Evolutionary conservation across 345 rosid species (phyloP).

Genomic region (Aurinia saxatilis): DNA sequence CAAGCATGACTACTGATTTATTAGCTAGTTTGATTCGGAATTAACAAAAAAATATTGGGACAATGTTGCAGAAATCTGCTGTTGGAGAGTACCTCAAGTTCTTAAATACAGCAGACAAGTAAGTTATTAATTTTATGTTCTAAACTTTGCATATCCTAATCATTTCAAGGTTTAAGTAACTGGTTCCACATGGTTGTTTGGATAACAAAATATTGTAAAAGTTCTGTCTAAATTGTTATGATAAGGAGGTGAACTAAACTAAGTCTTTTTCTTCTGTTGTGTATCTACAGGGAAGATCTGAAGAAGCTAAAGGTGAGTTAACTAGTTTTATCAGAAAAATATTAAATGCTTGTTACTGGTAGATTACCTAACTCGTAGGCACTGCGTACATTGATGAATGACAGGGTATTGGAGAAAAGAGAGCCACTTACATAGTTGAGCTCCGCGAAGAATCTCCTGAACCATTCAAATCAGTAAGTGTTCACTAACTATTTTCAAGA

Average conservation of each 20-base stretch:
- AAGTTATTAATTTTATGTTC: conserved; percentile 19
- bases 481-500: not conserved
- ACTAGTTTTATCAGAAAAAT: not conserved
- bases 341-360: not conserved
- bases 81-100: conserved; percentile 56
- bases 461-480: conserved; percentile 57
- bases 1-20: too few relatives aligned
- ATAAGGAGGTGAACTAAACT: not conserved
- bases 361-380: not conserved
- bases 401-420: conserved; percentile 83
- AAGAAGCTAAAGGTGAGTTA: conserved; percentile 64
- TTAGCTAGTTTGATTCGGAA: not conserved
- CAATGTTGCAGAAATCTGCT: conserved; percentile 42
- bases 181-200: not conserved
- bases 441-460: conserved; percentile 55
- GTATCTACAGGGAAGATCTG: conserved; percentile 51
- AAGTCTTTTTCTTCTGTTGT: not conserved
- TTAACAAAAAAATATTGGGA: not conserved
- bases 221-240: not conserved
- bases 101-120: conserved; percentile 64
- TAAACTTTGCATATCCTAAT: not conserved
- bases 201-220: not conserved
- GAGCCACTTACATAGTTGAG: conserved; percentile 60
- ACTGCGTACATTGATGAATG: not conserved
- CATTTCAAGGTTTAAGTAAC: not conserved